Conservation (phyloP, 2,329 filamentous ascomycete genomes). For the Blastomyces parvus region DNA sequence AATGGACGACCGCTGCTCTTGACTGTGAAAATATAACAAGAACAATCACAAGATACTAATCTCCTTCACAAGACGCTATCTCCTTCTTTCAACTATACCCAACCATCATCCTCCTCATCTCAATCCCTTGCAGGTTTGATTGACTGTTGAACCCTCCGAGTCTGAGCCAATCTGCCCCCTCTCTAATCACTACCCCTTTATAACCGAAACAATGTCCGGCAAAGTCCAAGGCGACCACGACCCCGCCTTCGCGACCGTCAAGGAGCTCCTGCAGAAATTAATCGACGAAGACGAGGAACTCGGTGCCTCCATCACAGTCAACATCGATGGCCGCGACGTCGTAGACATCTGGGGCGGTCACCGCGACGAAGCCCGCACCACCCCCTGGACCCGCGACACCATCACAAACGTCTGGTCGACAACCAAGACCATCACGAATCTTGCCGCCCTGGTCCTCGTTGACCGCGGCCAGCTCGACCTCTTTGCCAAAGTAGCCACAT, state of each 20-base stretch:
- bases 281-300: conserved; percentile 35
- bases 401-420: conserved; percentile 35
- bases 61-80: too few species aligned
- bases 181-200: not conserved
- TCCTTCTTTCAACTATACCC: too few species aligned
- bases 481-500: conserved; percentile 31
- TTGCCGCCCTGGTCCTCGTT: conserved; percentile 34
- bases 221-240: conserved; percentile 31
- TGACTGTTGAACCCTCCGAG: not conserved
- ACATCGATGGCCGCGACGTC: conserved; percentile 33
- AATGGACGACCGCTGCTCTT: too few species aligned
- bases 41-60: too few species aligned
- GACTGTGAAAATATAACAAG: too few species aligned
- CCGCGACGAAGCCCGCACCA: conserved; percentile 22
- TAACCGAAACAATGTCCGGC: not conserved
- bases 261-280: conserved; percentile 26
- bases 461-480: conserved; percentile 32
- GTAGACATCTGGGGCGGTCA: conserved; percentile 41
- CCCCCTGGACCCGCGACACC: conserved; percentile 35
- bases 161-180: not conserved
- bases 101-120: not conserved
- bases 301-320: conserved; percentile 39
- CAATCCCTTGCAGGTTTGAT: not conserved
- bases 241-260: conserved; percentile 29
- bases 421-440: conserved; percentile 32